Percentiles rank a stretch among this genome's conserved stretches.
Conservation (phyloP, 2,329 filamentous ascomycete genomes). For the Diplodia seriata region DNA sequence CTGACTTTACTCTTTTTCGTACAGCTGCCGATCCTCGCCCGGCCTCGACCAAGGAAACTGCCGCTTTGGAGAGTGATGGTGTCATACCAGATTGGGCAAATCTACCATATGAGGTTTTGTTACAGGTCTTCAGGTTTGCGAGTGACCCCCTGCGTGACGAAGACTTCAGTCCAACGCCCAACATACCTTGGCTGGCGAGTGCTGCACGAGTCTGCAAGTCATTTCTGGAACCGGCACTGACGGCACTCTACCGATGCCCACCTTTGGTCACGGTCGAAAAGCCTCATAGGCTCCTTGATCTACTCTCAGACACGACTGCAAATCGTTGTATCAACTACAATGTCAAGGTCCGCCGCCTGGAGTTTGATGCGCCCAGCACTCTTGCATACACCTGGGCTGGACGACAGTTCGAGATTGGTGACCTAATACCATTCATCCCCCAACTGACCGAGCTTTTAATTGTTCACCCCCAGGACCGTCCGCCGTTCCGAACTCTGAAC, state of each 20-base stretch:
- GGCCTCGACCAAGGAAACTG: neutral
- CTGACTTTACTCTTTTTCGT: slow-evolving; percentile 14
- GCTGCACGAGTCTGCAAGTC: slow-evolving; percentile 65
- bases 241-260: slow-evolving; percentile 73
- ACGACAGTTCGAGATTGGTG: slow-evolving; percentile 61
- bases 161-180: slow-evolving; percentile 52
- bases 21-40: slow-evolving; percentile 7
- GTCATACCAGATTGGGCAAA: slow-evolving; percentile 64
- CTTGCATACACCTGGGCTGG: slow-evolving; percentile 62
- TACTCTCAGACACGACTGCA: slow-evolving; percentile 61
- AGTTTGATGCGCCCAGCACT: slow-evolving; percentile 69
- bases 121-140: slow-evolving; percentile 73
- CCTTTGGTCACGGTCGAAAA: slow-evolving; percentile 64
- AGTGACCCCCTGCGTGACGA: slow-evolving; percentile 63
- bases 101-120: slow-evolving; percentile 72
- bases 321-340: slow-evolving; percentile 64
- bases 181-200: slow-evolving; percentile 69
- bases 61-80: slow-evolving; percentile 37
- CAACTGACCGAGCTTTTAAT: slow-evolving; percentile 74
- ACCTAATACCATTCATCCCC: slow-evolving; percentile 69
- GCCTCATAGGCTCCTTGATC: slow-evolving; percentile 55
- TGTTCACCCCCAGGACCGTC: slow-evolving; percentile 70
- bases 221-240: slow-evolving; percentile 76
- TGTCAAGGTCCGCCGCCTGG: slow-evolving; percentile 72
- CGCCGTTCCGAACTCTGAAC: slow-evolving; percentile 63